phyloP scores from a whole-genome alignment of 2,329 filamentous ascomycete species.

The Claviceps humidiphila region DNA sequence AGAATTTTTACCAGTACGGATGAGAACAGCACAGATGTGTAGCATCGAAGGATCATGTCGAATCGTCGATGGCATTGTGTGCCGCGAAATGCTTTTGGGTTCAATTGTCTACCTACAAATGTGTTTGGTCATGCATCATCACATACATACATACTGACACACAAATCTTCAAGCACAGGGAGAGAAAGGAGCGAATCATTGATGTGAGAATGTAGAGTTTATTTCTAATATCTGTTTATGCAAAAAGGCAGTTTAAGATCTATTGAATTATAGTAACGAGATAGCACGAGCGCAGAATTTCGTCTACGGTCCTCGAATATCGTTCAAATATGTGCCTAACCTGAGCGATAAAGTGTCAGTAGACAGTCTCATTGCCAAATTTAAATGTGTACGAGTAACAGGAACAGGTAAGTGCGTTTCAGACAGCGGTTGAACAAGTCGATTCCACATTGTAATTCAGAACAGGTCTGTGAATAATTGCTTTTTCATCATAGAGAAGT shows the following conservation, averaged over 20 bases:
- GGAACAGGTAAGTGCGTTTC: conserved; percentile 22
- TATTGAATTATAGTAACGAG: not conserved
- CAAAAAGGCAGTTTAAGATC: not conserved
- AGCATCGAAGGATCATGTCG: conserved; percentile 3
- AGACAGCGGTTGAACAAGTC: conserved; percentile 75
- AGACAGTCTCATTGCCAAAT: not conserved
- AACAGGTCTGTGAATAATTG: conserved; percentile 73
- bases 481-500: conserved; percentile 49
- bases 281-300: too few relatives aligned
- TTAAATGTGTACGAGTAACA: not conserved
- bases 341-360: conserved; percentile 2
- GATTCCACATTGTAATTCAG: conserved; percentile 59
- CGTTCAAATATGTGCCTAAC: not conserved
- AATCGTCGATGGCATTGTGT: not conserved
- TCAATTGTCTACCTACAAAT: too few relatives aligned
- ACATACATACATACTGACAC: too few relatives aligned
- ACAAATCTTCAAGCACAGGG: too few relatives aligned
- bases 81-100: too few relatives aligned
- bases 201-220: too few relatives aligned
- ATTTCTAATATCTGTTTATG: too few relatives aligned
- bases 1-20: conserved; percentile 48
- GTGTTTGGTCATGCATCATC: too few relatives aligned
- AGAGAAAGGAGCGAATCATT: not conserved
- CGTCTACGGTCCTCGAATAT: not conserved
- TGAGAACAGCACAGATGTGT: conserved; percentile 41